Conservation (phyloP, 1,139 yeast genomes). For the Hyphopichia wangnamkhiaoensis region DNA sequence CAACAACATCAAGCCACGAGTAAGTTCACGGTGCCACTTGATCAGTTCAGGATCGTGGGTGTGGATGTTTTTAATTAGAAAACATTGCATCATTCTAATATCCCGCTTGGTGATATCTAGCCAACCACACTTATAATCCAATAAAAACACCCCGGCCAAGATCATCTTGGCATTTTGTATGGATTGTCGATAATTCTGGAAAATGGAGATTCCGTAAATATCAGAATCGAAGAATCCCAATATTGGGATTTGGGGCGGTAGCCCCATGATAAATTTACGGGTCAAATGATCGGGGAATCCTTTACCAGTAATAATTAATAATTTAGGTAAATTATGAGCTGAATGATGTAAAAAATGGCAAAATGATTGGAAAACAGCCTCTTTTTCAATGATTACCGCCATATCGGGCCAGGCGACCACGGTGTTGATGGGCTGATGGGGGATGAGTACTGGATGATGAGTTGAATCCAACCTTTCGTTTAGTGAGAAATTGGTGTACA, state of each 20-base stretch:
- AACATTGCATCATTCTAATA: conserved; percentile 28
- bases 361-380: conserved; percentile 47
- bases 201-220: conserved; percentile 68
- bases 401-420: conserved; percentile 6
- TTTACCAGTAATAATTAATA: conserved; percentile 57
- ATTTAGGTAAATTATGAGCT: conserved; percentile 4
- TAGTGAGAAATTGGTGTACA: conserved; percentile 43
- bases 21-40: conserved; percentile 46
- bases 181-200: conserved; percentile 28
- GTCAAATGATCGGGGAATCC: conserved; percentile 59
- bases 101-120: conserved; percentile 36
- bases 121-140: conserved; percentile 41
- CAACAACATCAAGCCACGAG: conserved; percentile 51
- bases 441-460: conserved; percentile 28
- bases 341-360: conserved; percentile 17
- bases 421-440: conserved; percentile 14
- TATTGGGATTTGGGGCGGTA: conserved; percentile 38
- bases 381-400: conserved; percentile 67
- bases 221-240: conserved; percentile 54
- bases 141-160: conserved; percentile 32
- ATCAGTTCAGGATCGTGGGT: conserved; percentile 5
- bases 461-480: conserved; percentile 11
- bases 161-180: conserved; percentile 5
- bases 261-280: conserved; percentile 14
- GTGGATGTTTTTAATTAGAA: conserved; percentile 18